Base-by-base conservation (phyloP, 805 yeast species). In the Sporopachydermia lactativora region DNA sequence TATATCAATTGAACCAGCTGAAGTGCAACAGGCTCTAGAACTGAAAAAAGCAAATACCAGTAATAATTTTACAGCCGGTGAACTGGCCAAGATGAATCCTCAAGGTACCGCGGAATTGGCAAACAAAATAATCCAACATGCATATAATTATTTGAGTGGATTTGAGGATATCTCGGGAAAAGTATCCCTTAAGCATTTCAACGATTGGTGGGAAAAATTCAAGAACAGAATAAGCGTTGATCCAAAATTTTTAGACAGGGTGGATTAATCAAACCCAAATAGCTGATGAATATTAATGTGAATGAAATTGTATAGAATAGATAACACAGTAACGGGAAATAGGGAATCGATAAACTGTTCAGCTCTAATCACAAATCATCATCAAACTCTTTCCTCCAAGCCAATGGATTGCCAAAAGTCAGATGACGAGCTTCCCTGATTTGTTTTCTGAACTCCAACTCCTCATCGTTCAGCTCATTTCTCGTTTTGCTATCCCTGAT, bases 161-260 rank as follows among this genome's bases (percentile, higher is more conserved):
- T 89, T 88, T 55, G 71, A 85, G 4, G 95, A 85, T 52, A 56
- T 63, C 3, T 65, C 71, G 16, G 94, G 95, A 2, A 83, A 76
- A 49, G 96, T 89, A 2, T 81, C 88, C 3, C 82, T 89, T 53
- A 82, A 79, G 52, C 81, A 76, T 36, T 89, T 89, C 52, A 94
- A 89, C 54, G 79, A 72, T 35, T 89, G 98, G 98, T 84, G 98
- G 98, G 77, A 71, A 47, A 88, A 85, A 59, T 89, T 92, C 61
- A 82, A 73, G 56, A 60, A 71, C 4, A 78, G 81, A 52, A 51
- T 92, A 44, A 68, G 73, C 6, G 81, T 80, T 45, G 94, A 89
- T 54, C 96, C 96, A 2, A 75, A 72, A 41, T 88, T 85, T 54
- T 59, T 89, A 39, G 83, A 84, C 45, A 66, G 65, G 19, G 45